Percentiles rank a stretch among this genome's conserved stretches.
phyloP scores from a whole-genome alignment of 441 rosid genomes.

The Brassica balearica region DNA sequence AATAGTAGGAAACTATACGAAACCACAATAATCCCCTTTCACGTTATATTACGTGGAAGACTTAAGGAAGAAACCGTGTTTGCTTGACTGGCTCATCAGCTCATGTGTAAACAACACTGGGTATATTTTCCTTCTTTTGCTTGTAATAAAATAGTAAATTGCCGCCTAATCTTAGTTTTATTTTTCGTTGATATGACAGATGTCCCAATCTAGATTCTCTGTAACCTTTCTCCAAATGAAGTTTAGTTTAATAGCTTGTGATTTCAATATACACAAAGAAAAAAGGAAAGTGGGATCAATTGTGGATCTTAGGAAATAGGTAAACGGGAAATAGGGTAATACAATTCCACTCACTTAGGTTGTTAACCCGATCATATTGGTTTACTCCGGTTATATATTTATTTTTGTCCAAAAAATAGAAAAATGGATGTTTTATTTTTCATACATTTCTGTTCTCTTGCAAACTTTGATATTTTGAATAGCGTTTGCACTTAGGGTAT shows the following conservation, averaged over 20 bases:
- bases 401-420: neutral
- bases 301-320: neutral
- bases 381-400: neutral
- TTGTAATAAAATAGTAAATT: conserved; percentile 11
- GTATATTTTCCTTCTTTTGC: conserved; percentile 27
- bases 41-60: conserved; percentile 36
- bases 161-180: conserved; percentile 1
- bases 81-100: conserved; percentile 38
- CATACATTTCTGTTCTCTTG: neutral
- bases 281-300: neutral
- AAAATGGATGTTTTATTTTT: neutral
- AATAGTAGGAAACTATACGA: neutral
- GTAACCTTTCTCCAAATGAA: neutral
- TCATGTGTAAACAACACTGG: conserved; percentile 15
- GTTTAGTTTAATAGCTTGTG: neutral
- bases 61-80: conserved; percentile 41
- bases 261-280: neutral
- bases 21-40: conserved; percentile 32
- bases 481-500: neutral
- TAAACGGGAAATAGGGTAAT: neutral
- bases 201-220: neutral
- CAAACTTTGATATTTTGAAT: neutral
- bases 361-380: neutral
- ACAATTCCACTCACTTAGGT: neutral
- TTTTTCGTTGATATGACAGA: conserved; percentile 2